Percentiles rank a stretch among this genome's conserved stretches.
Conservation (phyloP, 345 rosid genomes). For the Odontarrhena argentea region DNA sequence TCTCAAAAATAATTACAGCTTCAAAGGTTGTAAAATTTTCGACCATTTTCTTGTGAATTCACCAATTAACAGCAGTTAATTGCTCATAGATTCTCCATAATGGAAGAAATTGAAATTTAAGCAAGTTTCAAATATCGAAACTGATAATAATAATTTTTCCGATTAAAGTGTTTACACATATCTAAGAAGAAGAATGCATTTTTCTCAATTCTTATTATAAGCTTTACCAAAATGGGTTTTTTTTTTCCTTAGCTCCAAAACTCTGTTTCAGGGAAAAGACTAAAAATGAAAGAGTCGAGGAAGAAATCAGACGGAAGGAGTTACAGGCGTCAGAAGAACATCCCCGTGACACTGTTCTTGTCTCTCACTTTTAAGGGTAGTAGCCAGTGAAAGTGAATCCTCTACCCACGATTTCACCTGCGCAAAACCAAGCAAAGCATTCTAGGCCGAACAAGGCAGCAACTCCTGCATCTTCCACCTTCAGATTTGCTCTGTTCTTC, state of each 20-base stretch:
- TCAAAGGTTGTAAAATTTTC: no score
- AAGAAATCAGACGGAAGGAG: background rate
- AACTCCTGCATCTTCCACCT: slow-evolving; percentile 60
- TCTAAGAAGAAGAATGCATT: slow-evolving; percentile 24
- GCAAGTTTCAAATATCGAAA: background rate
- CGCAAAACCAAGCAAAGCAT: slow-evolving; percentile 67
- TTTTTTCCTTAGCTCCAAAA: slow-evolving; percentile 16
- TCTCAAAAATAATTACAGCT: background rate
- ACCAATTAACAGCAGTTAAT: background rate
- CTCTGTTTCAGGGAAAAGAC: slow-evolving; percentile 11
- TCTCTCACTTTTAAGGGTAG: slow-evolving; percentile 40
- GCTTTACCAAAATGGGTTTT: slow-evolving; percentile 24
- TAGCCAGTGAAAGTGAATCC: slow-evolving; percentile 74
- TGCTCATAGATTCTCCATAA: no score
- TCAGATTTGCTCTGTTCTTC: slow-evolving; percentile 57
- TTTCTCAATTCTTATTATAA: slow-evolving; percentile 28
- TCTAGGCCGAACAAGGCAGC: slow-evolving; percentile 66
- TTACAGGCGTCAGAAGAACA: slow-evolving; percentile 16
- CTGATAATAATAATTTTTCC: background rate
- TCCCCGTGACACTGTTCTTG: slow-evolving; percentile 14
- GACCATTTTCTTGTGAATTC: background rate
- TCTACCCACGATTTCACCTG: slow-evolving; percentile 67
- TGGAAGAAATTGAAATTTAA: background rate
- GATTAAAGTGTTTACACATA: background rate
- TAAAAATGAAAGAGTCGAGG: slow-evolving; percentile 7